Percentiles rank a stretch among this genome's conserved stretches.
Conservation (phyloP, 2,329 filamentous ascomycete genomes). For the Clonostachys chloroleuca region DNA sequence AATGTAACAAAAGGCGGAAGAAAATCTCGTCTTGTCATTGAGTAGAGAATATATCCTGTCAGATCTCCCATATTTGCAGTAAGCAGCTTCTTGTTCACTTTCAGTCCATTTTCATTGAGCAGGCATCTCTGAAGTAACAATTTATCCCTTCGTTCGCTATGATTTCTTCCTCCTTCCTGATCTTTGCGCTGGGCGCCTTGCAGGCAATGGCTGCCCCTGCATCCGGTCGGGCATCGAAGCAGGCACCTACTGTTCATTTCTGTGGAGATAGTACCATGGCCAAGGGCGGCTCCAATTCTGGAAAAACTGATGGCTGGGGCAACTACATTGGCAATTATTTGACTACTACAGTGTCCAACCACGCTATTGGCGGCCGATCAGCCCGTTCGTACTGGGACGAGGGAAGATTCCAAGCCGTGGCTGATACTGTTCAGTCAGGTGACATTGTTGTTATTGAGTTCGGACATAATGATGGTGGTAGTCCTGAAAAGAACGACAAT, state of each 20-base stretch:
- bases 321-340: slow-evolving; percentile 50
- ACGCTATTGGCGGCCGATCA: slow-evolving; percentile 61
- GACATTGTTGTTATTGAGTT: slow-evolving; percentile 70
- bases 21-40: no score
- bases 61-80: no score
- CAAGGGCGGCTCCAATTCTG: slow-evolving; percentile 32
- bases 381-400: slow-evolving; percentile 64
- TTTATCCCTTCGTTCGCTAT: slow-evolving; percentile 27
- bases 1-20: no score
- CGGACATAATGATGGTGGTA: slow-evolving; percentile 68
- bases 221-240: no score
- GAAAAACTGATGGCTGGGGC: slow-evolving; percentile 53
- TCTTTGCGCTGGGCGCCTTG: slow-evolving; percentile 9
- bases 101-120: no score
- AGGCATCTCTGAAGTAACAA: no score
- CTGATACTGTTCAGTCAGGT: slow-evolving; percentile 43
- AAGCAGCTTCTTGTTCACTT: no score
- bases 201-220: slow-evolving; percentile 4
- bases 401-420: slow-evolving; percentile 56
- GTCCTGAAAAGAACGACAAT: slow-evolving; percentile 49
- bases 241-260: slow-evolving; percentile 39
- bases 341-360: slow-evolving; percentile 44
- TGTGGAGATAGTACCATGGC: slow-evolving; percentile 62
- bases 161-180: slow-evolving; percentile 9
- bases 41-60: no score